Conservation (phyloP, 345 rosid genomes). For the Cardiospermum halicacabum region DNA sequence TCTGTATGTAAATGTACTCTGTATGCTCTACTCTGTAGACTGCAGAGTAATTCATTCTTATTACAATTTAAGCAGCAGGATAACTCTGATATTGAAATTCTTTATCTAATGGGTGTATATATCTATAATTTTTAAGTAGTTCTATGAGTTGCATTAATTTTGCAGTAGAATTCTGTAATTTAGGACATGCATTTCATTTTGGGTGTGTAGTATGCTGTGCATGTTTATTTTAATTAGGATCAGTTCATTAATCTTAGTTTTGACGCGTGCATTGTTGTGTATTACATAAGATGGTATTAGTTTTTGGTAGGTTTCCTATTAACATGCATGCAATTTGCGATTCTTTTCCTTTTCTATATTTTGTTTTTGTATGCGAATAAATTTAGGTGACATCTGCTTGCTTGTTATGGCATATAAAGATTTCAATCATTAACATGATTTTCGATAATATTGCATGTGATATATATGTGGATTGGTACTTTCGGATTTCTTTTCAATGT, state of each 20-base stretch:
- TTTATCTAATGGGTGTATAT: no score
- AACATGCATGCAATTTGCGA: neutral
- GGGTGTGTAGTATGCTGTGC: neutral
- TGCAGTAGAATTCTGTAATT: no score
- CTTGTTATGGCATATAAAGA: neutral
- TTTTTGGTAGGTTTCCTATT: slow-evolving; percentile 2
- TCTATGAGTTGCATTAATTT: no score
- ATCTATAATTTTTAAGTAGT: no score
- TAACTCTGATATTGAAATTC: no score
- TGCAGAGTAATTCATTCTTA: no score
- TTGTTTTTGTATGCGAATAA: neutral
- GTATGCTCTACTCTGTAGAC: no score
- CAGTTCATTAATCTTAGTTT: neutral
- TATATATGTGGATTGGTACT: neutral
- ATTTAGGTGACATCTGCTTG: neutral
- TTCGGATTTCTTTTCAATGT: neutral
- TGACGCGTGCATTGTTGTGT: neutral
- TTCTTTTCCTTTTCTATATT: no score
- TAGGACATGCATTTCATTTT: no score
- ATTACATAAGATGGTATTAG: neutral
- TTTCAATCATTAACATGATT: neutral
- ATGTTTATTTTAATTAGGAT: neutral
- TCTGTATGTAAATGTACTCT: no score
- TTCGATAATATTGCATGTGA: neutral
- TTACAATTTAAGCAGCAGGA: no score